phyloP scores from a whole-genome alignment of 345 rosid species.

The Acer yangbiense region DNA sequence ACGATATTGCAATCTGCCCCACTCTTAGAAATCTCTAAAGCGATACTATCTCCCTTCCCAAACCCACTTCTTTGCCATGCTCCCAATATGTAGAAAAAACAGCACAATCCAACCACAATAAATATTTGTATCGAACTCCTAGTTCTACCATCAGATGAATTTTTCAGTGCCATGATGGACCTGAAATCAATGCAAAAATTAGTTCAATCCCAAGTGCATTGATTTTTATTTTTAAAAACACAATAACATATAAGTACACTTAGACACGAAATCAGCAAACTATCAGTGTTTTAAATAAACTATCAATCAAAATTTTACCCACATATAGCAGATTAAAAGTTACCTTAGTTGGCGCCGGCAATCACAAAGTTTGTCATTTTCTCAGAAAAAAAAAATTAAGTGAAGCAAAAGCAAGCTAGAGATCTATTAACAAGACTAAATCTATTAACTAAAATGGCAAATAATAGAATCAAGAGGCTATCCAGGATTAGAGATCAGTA shows the following conservation, averaged over 20 bases:
- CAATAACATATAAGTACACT: not conserved
- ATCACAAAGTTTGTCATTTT: not conserved
- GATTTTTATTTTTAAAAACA: too few relatives aligned
- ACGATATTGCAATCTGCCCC: conserved; percentile 80
- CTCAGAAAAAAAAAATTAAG: not conserved
- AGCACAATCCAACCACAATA: conserved; percentile 77
- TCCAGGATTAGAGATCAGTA: conserved; percentile 1
- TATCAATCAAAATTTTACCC: not conserved
- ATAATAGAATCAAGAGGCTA: not conserved
- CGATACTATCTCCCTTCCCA: conserved; percentile 97
- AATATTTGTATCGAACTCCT: conserved; percentile 88
- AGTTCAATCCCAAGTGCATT: not conserved
- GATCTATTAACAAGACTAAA: not conserved
- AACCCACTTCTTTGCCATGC: conserved; percentile 99
- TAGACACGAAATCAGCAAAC: not conserved
- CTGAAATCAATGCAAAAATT: conserved; percentile 30
- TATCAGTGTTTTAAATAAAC: not conserved
- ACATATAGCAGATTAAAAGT: not conserved
- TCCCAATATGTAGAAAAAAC: conserved; percentile 89
- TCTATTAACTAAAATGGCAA: not conserved
- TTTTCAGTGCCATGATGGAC: conserved; percentile 75
- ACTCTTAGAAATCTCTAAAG: conserved; percentile 75
- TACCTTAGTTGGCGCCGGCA: not conserved
- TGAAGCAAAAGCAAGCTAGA: not conserved
- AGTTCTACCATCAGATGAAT: conserved; percentile 73